These are phyloP conservation scores for Solanum hybrid DNA, from an alignment of 305 asterid species.

Conservation along the genomic window DNA sequence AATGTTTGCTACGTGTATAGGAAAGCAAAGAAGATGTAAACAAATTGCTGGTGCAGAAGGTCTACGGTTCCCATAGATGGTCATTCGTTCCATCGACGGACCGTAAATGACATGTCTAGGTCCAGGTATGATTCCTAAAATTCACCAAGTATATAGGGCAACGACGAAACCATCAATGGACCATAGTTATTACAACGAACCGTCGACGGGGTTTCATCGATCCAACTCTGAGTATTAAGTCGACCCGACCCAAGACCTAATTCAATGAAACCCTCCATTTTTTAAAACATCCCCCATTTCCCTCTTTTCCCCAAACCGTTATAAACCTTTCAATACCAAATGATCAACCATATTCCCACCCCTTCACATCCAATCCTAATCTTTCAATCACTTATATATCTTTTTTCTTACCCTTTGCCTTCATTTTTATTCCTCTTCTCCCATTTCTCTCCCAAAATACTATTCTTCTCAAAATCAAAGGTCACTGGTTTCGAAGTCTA, in stretches of 20 bases:
- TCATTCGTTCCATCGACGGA: not conserved
- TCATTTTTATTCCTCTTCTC: not conserved
- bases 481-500: not conserved
- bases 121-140: not conserved
- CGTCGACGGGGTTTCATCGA: not conserved
- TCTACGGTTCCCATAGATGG: too few species aligned
- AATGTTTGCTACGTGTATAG: not conserved
- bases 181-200: not conserved
- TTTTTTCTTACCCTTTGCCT: not conserved
- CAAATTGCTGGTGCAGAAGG: not conserved
- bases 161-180: not conserved
- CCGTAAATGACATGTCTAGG: not conserved
- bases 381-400: not conserved
- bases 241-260: not conserved
- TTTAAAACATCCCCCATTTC: not conserved
- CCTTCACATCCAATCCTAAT: too few species aligned
- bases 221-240: not conserved
- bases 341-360: not conserved
- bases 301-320: not conserved
- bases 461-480: not conserved
- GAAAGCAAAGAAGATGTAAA: not conserved
- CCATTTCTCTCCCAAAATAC: not conserved
- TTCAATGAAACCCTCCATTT: not conserved
- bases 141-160: not conserved
- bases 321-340: not conserved